Evolutionary conservation across 1,139 yeast genomes (phyloP).

Genomic region (Pichia sp.): DNA sequence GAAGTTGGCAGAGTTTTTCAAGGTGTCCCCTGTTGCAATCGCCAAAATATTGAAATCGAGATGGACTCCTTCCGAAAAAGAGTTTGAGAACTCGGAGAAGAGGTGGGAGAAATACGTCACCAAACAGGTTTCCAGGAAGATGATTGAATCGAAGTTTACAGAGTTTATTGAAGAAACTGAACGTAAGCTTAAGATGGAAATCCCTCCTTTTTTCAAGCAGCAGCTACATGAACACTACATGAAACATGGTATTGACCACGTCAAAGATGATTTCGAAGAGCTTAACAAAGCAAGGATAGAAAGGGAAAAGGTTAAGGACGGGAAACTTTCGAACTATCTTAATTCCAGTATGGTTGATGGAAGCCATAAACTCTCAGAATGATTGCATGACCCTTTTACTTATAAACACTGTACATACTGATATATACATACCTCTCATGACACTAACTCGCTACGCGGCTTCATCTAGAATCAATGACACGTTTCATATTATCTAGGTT

Average conservation of each 20-base stretch:
- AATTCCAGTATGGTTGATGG: neutral
- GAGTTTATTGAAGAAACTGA: constrained; percentile 29
- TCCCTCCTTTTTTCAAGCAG: constrained; percentile 29
- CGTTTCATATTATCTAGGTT: constrained; percentile 23
- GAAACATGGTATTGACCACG: constrained; percentile 23
- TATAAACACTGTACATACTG: too few species aligned
- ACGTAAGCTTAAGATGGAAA: constrained; percentile 27
- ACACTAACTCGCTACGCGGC: too few species aligned
- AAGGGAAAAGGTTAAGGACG: constrained; percentile 18
- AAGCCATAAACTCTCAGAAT: too few species aligned
- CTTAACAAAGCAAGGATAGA: constrained; percentile 24
- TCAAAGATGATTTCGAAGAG: constrained; percentile 23
- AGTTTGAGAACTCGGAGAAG: constrained; percentile 33
- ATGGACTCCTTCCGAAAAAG: constrained; percentile 64
- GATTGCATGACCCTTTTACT: too few species aligned
- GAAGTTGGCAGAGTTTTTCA: constrained; percentile 61
- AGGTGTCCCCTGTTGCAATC: constrained; percentile 77
- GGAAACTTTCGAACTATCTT: constrained; percentile 9
- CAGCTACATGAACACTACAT: constrained; percentile 24
- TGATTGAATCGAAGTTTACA: constrained; percentile 24
- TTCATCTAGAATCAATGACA: constrained; percentile 1
- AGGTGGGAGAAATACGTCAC: constrained; percentile 26
- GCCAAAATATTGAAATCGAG: constrained; percentile 71
- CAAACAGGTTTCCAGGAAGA: constrained; percentile 19
- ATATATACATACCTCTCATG: neutral